Conservation (phyloP, 2,329 filamentous ascomycete genomes). For the Delphinella strobiligena region DNA sequence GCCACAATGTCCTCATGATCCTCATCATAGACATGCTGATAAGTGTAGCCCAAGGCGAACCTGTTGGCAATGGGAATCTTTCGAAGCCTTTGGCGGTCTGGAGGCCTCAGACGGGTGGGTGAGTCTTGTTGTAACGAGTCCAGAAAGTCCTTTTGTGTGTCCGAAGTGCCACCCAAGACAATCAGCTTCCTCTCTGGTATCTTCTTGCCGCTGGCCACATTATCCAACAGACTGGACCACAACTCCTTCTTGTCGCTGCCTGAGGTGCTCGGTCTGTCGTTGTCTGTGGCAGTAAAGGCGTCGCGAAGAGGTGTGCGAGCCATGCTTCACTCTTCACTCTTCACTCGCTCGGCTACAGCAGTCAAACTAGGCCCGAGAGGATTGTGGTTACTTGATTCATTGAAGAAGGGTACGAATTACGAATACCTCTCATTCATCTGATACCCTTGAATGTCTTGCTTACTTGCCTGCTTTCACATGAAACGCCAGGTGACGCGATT, state of each 20-base stretch:
- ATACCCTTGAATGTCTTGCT: too few relatives aligned
- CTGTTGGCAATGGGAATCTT: conserved; percentile 76
- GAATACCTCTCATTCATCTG: too few relatives aligned
- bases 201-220: conserved; percentile 77
- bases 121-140: conserved; percentile 55
- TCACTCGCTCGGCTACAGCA: background rate
- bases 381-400: too few relatives aligned
- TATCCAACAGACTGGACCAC: conserved; percentile 88
- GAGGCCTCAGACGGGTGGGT: conserved; percentile 35
- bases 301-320: background rate
- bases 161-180: conserved; percentile 70
- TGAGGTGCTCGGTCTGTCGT: conserved; percentile 18
- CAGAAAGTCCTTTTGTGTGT: conserved; percentile 75
- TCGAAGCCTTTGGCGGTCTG: conserved; percentile 30
- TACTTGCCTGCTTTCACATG: too few relatives aligned
- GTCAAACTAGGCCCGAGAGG: too few relatives aligned
- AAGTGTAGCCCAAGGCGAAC: conserved; percentile 88
- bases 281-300: background rate
- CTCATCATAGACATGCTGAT: conserved; percentile 85
- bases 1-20: conserved; percentile 92
- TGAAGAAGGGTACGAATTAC: too few relatives aligned
- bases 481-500: background rate
- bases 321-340: background rate
- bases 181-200: conserved; percentile 86
- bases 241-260: conserved; percentile 59